Evolutionary conservation across 768 basidiomycete species (phyloP), one percentile per base, ranked within the genome.

Genomic region (Boletus huronensis): DNA sequence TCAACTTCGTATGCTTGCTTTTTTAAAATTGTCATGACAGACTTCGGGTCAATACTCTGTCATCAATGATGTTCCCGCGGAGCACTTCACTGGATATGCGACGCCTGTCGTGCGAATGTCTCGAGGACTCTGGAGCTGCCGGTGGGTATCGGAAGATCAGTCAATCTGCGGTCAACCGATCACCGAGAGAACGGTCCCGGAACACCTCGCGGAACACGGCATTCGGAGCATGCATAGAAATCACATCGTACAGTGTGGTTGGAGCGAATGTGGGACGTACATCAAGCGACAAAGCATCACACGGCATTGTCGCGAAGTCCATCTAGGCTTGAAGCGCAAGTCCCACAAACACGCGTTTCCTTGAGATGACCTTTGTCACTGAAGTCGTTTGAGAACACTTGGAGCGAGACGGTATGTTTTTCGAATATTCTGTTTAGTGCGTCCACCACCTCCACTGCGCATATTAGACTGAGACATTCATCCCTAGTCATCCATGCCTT

Each of bases 241-340:
- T n/a, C 3, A 0, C 3, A 0, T 5, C 6, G 31, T 50, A 1
- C 19, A 21, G 2, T 65, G 65, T 29, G 9, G 4, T 19, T 65
- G 64, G 65, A 11, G 0, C 0, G 57, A 3, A 3, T 65, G 64
- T 4, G 14, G 23, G 0, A 2, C 0, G 6, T 0, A 0, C 5
- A 11, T 58, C n/a, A 56, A 55, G 32, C 39, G 64, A 6, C 23
- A 52, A 0, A 21, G 57, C 2, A 40, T 67, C 0, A 0, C 21
- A 10, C 48, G 65, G 0, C 65, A 67, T 11, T 10, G n/a, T 3
- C 55, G 61, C 0, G 64, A 64, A 10, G 58, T 61, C 0, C 64
- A 64, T 3, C 10, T 64, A 8, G 40, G 55, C 10, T 47, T 40
- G 44, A 61, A 44, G 26, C 63, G 63, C 50, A 48, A 10, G 23